phyloP scores from a whole-genome alignment of 208 protist species.

The Willaertia magna region DNA sequence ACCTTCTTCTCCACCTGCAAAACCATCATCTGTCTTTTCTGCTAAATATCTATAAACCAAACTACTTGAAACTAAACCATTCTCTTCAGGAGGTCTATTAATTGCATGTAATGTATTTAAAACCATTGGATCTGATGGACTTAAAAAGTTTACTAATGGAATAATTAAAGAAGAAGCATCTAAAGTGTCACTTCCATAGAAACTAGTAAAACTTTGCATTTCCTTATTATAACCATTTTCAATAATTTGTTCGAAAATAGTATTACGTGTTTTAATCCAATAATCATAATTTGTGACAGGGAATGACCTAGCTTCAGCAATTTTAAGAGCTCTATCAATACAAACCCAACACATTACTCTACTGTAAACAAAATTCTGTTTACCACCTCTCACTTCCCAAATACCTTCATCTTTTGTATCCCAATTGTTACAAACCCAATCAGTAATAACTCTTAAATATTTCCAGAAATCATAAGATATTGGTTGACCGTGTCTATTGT shows the following conservation, averaged over 20 bases:
- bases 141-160: conserved; percentile 36
- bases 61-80: conserved; percentile 25
- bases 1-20: conserved; percentile 27
- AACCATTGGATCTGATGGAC: conserved; percentile 29
- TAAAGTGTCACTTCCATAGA: conserved; percentile 22
- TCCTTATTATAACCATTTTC: conserved; percentile 29
- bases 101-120: conserved; percentile 29
- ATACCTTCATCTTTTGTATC: conserved; percentile 31
- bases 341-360: conserved; percentile 42
- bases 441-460: conserved; percentile 27
- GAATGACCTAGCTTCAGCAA: conserved; percentile 2
- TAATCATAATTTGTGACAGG: conserved; percentile 16
- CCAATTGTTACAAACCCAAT: conserved; percentile 34
- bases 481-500: conserved; percentile 24
- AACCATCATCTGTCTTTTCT: conserved; percentile 4
- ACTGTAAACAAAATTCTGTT: conserved; percentile 37
- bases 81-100: conserved; percentile 24
- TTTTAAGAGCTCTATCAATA: conserved; percentile 1
- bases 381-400: conserved; percentile 38
- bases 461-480: conserved; percentile 40
- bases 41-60: conserved; percentile 32
- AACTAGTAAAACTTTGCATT: conserved; percentile 23
- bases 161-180: conserved; percentile 30
- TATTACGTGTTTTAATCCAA: conserved; percentile 27
- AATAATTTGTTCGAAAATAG: conserved; percentile 37